Percentiles rank a stretch among this genome's conserved stretches.
Conservation (phyloP, 148 eudicot species). For the Rhododendron molle region DNA sequence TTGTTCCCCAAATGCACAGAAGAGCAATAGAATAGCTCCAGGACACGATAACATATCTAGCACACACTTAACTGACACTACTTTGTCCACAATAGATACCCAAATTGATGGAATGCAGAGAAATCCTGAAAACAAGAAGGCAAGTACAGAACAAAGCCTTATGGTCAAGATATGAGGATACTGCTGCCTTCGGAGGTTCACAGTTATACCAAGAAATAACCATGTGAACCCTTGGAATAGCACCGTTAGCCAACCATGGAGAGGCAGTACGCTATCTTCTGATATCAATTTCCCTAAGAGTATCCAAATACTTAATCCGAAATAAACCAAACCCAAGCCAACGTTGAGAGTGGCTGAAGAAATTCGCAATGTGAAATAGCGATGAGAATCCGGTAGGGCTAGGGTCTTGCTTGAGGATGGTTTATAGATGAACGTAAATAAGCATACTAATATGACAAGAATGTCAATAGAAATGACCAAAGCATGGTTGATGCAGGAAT, state of each 20-base stretch:
- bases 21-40: conserved; percentile 55
- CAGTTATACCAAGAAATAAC: conserved; percentile 23
- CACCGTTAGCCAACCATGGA: conserved; percentile 31
- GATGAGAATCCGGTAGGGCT: background rate
- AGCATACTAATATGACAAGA: conserved; percentile 9
- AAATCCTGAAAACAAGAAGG: conserved; percentile 19
- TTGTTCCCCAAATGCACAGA: conserved; percentile 52
- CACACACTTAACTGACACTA: conserved; percentile 18
- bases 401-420: background rate
- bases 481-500: conserved; percentile 26
- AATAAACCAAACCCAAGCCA: conserved; percentile 24
- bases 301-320: conserved; percentile 21
- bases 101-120: conserved; percentile 15
- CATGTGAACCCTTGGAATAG: conserved; percentile 30
- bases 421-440: conserved; percentile 7
- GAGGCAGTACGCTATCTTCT: conserved; percentile 15
- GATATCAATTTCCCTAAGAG: conserved; percentile 11
- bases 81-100: conserved; percentile 9
- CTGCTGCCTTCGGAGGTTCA: conserved; percentile 14
- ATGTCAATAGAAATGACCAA: conserved; percentile 17
- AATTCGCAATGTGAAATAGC: background rate
- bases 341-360: conserved; percentile 21
- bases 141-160: conserved; percentile 10
- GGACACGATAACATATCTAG: conserved; percentile 49
- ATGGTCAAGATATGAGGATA: background rate